Evolutionary conservation across 257 asterid species (phyloP), one percentile per base, ranked within the genome.

Genomic region (Plantago major): DNA sequence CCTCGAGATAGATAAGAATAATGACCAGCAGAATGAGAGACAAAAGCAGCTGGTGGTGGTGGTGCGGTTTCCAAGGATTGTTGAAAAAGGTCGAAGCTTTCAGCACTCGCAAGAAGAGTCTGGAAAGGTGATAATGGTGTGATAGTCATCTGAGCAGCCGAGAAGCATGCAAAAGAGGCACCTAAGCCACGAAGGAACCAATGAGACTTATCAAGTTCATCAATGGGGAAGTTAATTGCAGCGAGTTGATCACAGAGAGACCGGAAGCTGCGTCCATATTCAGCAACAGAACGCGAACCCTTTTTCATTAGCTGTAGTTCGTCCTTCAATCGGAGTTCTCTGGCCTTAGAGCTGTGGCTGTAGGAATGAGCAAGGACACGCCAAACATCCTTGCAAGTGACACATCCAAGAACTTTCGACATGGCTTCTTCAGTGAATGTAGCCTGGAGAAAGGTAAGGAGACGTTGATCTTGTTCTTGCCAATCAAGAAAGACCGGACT

Each of bases 191-290:
- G 3, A 0, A 45, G 14, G 7, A 45, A 45, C 7, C 49, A 45
- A 45, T 45, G 49, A 11, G 51, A n/a, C n/a, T 46, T 46, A 1
- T 46, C 51, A 1, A 17, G 3, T 17, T 28, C n/a, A 17, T 5
- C 10, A 3, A 46, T 14, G 2, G 56, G 56, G 0, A 1, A 44
- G 7, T 22, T 19, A 12, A 62, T 62, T 26, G 56, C 28, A 47
- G 56, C 66, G 9, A 62, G 66, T 26, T 62, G 56, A 30, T 62
- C 56, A 30, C 55, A 62, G 10, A 45, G 14, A 2, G 14, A 18
- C 16, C 46, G 46, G 26, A 62, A 62, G 17, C 7, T 19, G 0
- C 43, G 22, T 0, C 43, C 50, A 22, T 8, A 62, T 12, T 62
- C 66, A 46, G 56, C 10, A 15, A 62, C 66, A 6, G n/a, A 10